Conservation (phyloP, 257 asterid genomes). For the Ajuga chamaepitys region DNA sequence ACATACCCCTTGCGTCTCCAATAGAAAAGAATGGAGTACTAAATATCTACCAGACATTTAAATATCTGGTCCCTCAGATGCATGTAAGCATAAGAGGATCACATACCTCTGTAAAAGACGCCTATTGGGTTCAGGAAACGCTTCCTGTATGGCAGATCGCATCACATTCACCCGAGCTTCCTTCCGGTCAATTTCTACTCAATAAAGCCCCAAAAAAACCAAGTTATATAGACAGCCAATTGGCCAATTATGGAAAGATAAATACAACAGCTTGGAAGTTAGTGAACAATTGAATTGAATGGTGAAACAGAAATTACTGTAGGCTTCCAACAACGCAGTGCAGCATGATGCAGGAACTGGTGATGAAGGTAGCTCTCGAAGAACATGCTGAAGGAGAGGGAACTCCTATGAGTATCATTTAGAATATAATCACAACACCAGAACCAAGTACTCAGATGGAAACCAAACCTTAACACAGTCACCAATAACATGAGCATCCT, state of each 20-base stretch:
- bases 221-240: constrained; percentile 7
- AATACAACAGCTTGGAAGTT: constrained; percentile 2
- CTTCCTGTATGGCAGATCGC: constrained; percentile 77
- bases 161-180: constrained; percentile 81
- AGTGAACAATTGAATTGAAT: neutral
- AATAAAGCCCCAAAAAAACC: constrained; percentile 17
- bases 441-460: constrained; percentile 11
- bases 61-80: neutral
- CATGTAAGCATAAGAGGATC: neutral
- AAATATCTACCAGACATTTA: neutral
- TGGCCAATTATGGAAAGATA: neutral
- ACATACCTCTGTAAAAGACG: constrained; percentile 43
- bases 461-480: constrained; percentile 86
- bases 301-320: constrained; percentile 42
- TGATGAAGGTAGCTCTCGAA: constrained; percentile 97
- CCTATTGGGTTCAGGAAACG: constrained; percentile 97
- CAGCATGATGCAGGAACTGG: constrained; percentile 99
- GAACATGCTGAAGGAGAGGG: constrained; percentile 70
- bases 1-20: neutral
- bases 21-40: neutral
- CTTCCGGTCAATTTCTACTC: constrained; percentile 69
- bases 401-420: constrained; percentile 14
- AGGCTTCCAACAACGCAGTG: constrained; percentile 90
- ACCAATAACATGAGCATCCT: constrained; percentile 97
- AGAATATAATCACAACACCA: constrained; percentile 5